A percentile compares a stretch with the other conserved stretches of the same genome.
phyloP scores from a whole-genome alignment of 768 basidiomycete genomes.

The Dendrothele bispora region DNA sequence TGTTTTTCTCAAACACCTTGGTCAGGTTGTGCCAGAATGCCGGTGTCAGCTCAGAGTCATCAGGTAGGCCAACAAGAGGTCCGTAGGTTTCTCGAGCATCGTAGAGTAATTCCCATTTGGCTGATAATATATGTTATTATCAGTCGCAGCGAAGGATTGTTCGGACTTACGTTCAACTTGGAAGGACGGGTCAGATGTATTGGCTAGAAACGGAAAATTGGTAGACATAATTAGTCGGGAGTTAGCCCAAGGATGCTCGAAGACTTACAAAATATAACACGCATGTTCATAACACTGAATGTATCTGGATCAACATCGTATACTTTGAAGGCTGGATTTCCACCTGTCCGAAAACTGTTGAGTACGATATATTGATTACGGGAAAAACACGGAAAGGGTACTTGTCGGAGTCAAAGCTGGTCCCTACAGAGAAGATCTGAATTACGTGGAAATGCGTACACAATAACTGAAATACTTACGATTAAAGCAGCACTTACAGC shows the following conservation, averaged over 20 bases:
- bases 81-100: slow-evolving; percentile 36
- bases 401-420: slow-evolving; percentile 42
- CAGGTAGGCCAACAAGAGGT: slow-evolving; percentile 22
- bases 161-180: slow-evolving; percentile 19
- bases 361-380: not conserved
- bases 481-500: slow-evolving; percentile 32
- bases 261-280: slow-evolving; percentile 30
- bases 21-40: slow-evolving; percentile 43
- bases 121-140: slow-evolving; percentile 13
- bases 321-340: slow-evolving; percentile 38
- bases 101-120: slow-evolving; percentile 35
- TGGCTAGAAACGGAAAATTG: slow-evolving; percentile 14
- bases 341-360: slow-evolving; percentile 17
- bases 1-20: slow-evolving; percentile 28
- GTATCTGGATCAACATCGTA: slow-evolving; percentile 45
- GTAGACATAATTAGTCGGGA: not conserved
- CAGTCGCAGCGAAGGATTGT: not conserved
- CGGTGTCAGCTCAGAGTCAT: slow-evolving; percentile 26
- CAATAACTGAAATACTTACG: not conserved
- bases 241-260: not conserved
- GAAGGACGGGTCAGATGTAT: slow-evolving; percentile 25
- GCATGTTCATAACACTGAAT: slow-evolving; percentile 37
- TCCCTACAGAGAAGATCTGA: slow-evolving; percentile 2
- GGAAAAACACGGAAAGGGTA: slow-evolving; percentile 13
- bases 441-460: not conserved